Conservation (phyloP, 495 filamentous ascomycete species). For the Filosporella fistucella region DNA sequence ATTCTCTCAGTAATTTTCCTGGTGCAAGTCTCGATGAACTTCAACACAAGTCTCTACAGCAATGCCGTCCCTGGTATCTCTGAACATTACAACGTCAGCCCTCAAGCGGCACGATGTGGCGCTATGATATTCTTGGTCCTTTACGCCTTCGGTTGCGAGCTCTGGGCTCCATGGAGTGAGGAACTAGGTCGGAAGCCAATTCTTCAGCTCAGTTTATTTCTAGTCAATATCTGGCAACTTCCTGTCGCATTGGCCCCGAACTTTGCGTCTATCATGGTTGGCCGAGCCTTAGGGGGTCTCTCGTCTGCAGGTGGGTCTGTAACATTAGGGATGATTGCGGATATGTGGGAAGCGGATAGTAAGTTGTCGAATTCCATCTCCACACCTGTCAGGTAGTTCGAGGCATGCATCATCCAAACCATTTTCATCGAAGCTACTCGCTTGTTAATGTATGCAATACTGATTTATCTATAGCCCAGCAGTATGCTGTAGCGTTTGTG, state of each 20-base stretch:
- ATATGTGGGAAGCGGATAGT: slow-evolving; percentile 69
- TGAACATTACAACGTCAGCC: slow-evolving; percentile 57
- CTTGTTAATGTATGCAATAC: too few species aligned
- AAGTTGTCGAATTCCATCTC: too few species aligned
- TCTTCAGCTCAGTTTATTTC: slow-evolving; percentile 61
- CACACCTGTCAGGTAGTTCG: too few species aligned
- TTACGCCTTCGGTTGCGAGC: slow-evolving; percentile 77
- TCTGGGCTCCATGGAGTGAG: slow-evolving; percentile 81
- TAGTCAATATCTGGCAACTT: slow-evolving; percentile 74
- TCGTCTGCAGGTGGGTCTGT: slow-evolving; percentile 75
- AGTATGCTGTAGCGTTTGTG: slow-evolving; percentile 68
- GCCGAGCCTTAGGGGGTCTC: slow-evolving; percentile 63
- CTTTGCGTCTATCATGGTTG: slow-evolving; percentile 60
- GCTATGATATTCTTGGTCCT: slow-evolving; percentile 67
- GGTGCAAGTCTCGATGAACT: slow-evolving; percentile 82
- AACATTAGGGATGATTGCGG: slow-evolving; percentile 78
- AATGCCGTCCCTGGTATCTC: slow-evolving; percentile 59
- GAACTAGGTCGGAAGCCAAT: slow-evolving; percentile 73
- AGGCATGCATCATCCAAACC: too few species aligned
- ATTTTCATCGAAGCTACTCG: too few species aligned
- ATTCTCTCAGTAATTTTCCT: slow-evolving; percentile 70
- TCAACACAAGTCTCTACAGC: slow-evolving; percentile 71
- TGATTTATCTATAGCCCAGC: too few species aligned
- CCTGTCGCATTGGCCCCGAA: slow-evolving; percentile 69
- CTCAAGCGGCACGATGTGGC: slow-evolving; percentile 60